Evolutionary conservation across 2,329 filamentous ascomycete genomes (phyloP), one percentile per base, ranked within the genome.

Genomic region (Rutstroemia sp.): DNA sequence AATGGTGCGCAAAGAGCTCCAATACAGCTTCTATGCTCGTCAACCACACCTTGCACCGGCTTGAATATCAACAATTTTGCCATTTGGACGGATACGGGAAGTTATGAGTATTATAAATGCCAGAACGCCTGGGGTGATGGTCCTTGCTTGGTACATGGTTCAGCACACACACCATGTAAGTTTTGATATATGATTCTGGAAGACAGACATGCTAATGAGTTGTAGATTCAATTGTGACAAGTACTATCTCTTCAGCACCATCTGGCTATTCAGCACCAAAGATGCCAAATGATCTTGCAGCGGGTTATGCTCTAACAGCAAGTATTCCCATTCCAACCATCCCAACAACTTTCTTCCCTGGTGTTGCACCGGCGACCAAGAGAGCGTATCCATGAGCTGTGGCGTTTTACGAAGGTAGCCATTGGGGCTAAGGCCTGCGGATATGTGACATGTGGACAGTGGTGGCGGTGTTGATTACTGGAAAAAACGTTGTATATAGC

Each of bases 41-140:
- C 30, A 19, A 41, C 27, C n/a, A 25, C 52, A 19, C 70, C 66
- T n/a, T 63, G 66, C 0, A 64, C 57, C 0, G 70, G 70, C 53
- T 61, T 73, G 14, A 70, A 65, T 0, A 61, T 73, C 3, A 64
- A 66, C 14, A 61, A 69, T n/a, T 69, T 73, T 51, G 57, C 61
- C 8, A 57, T 73, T 23, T 73, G 70, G 71, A 73, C 71, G 10
- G 60, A 56, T 25, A 30, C n/a, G 7, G 42, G 48, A 19, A 56
- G 48, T 46, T 19, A 53, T 27, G 54, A 56, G 7, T 47, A 45
- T 14, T 52, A 53, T 9, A 56, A 52, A 30, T 56, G 54, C 25
- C 16, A 56, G 17, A 56, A 56, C 47, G 54, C 54, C 19, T 56
- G 54, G 54, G 54, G 54, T 39, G 12, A 45, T 46, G 54, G 54